A percentile compares a stretch with the other conserved stretches of the same genome.
These are phyloP conservation scores for Candida ascalaphidarum DNA, from an alignment of 805 yeast genomes.

Conservation along the genomic window DNA sequence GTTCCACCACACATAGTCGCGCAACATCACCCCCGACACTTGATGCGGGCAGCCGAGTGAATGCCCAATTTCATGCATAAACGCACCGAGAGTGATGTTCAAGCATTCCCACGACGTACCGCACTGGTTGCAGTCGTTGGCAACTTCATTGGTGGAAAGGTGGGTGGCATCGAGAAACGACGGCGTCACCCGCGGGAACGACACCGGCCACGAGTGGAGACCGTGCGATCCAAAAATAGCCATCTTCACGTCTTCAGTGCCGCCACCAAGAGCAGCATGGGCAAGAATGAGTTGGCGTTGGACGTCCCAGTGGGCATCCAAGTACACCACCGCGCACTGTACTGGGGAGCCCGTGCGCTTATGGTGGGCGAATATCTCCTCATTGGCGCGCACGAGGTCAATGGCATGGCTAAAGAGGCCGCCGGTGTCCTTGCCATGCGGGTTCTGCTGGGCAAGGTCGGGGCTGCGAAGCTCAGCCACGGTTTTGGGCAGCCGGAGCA, in stretches of 20 bases:
- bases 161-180: constrained; percentile 66
- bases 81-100: constrained; percentile 84
- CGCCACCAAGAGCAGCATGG: constrained; percentile 96
- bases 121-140: constrained; percentile 81
- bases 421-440: constrained; percentile 63
- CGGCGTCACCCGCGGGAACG: constrained; percentile 59
- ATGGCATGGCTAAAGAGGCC: constrained; percentile 71
- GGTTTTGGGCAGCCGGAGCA: constrained; percentile 59
- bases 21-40: constrained; percentile 79
- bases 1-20: constrained; percentile 77
- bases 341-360: constrained; percentile 51
- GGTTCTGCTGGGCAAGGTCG: constrained; percentile 81
- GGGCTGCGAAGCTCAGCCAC: constrained; percentile 68
- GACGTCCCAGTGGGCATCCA: constrained; percentile 82
- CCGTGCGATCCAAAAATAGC: constrained; percentile 96
- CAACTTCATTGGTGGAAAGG: constrained; percentile 62
- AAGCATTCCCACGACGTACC: constrained; percentile 87
- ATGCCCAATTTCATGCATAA: constrained; percentile 94
- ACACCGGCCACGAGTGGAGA: constrained; percentile 85
- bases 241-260: constrained; percentile 54
- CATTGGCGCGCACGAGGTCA: constrained; percentile 49
- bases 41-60: constrained; percentile 88
- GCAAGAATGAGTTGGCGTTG: constrained; percentile 51
- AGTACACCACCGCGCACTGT: constrained; percentile 77
- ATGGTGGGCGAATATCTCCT: constrained; percentile 11